Evolutionary conservation across 2,329 filamentous ascomycete genomes (phyloP), one percentile per base, ranked within the genome.

Genomic region (Corynespora cassiicola): DNA sequence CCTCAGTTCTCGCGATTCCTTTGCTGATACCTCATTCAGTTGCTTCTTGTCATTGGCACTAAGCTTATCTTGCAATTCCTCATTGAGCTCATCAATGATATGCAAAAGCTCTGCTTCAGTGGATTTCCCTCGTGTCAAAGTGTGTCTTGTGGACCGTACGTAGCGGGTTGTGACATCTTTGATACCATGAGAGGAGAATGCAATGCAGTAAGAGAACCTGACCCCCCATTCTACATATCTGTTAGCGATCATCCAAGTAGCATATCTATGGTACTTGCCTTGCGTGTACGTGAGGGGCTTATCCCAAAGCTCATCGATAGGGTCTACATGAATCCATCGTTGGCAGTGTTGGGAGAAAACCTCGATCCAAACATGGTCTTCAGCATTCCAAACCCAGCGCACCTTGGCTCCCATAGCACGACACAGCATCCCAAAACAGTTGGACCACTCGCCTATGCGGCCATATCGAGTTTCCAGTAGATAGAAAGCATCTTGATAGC

Each of bases 371-470:
- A 95, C 87, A 59, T 95, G 87, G 64, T 96, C 91, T 68, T 96
- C 91, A n/a, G 86, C 85, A 56, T 96, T 96, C 91, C 91, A 96
- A 9, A 96, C 86, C 90, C 91, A 96, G 56, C 91, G 82, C 15
- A 96, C 90, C 35, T 90, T 82, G 41, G 86, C 87, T 27, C 90
- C 90, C 7, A 96, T 82, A 4, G 91, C 91, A 42, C 91, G 83
- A 74, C 91, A 96, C 31, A 96, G 78, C 91, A 96, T 96, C 70
- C 86, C 90, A 72, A 96, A 96, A 75, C 90, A 95, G 71, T 95
- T 96, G 46, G 88, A 89, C 89, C 91, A 96, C 72, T 96, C 91
- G 36, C 91, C 91, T 38, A 85, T 85, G 50, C 91, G 84, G 17
- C 91, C 91, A 50, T 86, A 80, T 52, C 87, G 78, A 14, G 88